Percentiles rank a stretch among this genome's conserved stretches.
phyloP scores from a whole-genome alignment of 768 basidiomycete species.

The Rhodotorula kratochvilovae region DNA sequence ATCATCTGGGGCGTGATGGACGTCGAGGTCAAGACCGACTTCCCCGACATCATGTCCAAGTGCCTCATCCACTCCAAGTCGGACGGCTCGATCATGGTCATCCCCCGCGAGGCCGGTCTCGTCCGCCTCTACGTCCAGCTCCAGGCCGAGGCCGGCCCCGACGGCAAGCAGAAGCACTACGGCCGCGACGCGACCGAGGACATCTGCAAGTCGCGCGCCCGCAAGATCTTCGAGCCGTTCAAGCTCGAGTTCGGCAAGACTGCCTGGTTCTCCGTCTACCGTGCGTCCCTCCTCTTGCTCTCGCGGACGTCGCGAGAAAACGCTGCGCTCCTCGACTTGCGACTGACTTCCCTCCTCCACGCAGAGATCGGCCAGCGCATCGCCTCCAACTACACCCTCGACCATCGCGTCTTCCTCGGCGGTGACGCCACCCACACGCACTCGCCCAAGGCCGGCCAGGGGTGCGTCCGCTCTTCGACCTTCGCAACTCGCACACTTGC shows the following conservation, averaged over 20 bases:
- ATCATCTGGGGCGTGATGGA: conserved; percentile 58
- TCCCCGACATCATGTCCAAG: conserved; percentile 59
- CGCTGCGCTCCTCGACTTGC: no score
- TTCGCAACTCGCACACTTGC: neutral
- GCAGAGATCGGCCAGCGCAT: conserved; percentile 44
- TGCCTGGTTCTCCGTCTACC: conserved; percentile 45
- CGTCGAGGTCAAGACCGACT: conserved; percentile 55
- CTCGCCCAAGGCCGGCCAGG: conserved; percentile 44
- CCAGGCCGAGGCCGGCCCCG: conserved; percentile 29
- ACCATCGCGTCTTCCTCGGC: conserved; percentile 43
- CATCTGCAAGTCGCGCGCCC: conserved; percentile 41
- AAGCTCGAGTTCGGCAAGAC: conserved; percentile 43
- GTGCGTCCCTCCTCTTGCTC: conserved; percentile 7
- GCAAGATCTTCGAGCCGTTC: conserved; percentile 43
- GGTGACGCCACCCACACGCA: conserved; percentile 44
- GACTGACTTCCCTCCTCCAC: neutral
- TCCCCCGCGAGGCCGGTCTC: conserved; percentile 55
- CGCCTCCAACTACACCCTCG: conserved; percentile 43
- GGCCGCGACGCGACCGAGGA: conserved; percentile 41
- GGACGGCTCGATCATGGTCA: conserved; percentile 59
- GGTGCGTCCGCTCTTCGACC: neutral
- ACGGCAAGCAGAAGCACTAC: conserved; percentile 38
- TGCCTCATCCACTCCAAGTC: conserved; percentile 62
- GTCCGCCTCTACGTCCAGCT: conserved; percentile 44
- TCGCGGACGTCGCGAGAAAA: no score